phyloP scores from a whole-genome alignment of 306 rosid genomes.

The Citrullus colocynthis region DNA sequence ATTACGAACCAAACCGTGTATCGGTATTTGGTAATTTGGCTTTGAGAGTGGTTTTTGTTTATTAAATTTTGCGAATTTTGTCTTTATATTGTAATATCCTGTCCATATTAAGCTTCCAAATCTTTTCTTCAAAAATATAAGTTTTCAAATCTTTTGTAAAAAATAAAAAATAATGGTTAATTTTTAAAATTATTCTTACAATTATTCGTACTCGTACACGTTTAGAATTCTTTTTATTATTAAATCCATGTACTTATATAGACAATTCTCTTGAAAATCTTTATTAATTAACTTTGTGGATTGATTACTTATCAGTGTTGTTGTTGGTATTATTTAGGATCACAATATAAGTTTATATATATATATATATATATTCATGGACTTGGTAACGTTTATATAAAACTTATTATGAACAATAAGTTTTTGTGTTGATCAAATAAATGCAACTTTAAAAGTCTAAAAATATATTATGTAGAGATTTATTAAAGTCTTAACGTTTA shows the following conservation, averaged over 20 bases:
- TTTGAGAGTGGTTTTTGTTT: not conserved
- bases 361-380: too few relatives aligned
- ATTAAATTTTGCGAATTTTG: not conserved
- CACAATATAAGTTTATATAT: too few relatives aligned
- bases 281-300: not conserved
- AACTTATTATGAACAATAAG: too few relatives aligned
- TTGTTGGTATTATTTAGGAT: not conserved
- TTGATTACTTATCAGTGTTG: not conserved
- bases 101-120: not conserved
- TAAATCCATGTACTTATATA: not conserved
- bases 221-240: not conserved
- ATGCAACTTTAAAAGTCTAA: too few relatives aligned
- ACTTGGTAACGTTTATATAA: too few relatives aligned
- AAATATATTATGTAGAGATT: too few relatives aligned
- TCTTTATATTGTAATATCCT: not conserved
- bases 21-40: not conserved
- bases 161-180: too few relatives aligned
- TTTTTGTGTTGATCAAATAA: too few relatives aligned
- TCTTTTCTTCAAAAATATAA: not conserved
- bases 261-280: too few relatives aligned
- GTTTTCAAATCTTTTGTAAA: not conserved
- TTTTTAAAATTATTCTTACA: too few relatives aligned
- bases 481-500: too few relatives aligned
- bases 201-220: not conserved
- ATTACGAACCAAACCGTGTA: conserved; percentile 15